Evolutionary conservation across 352 stramenopile genomes (phyloP).

Genomic region (Globisporangium abappressorium): DNA sequence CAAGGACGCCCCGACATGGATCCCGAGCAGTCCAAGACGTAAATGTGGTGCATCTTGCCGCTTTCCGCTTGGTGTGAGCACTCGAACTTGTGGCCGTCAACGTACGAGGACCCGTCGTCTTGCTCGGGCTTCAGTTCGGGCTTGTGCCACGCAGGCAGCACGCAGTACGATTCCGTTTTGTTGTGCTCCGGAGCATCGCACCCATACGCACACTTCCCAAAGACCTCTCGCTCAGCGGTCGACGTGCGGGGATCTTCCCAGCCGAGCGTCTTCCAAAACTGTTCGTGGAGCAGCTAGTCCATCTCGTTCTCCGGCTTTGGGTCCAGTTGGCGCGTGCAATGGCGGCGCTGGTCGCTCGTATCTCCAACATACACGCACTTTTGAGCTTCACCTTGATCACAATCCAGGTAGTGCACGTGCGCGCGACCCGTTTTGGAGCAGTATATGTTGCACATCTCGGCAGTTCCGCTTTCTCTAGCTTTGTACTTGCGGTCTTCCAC

Average conservation of each 20-base stretch:
- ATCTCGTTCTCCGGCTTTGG: conserved; percentile 48
- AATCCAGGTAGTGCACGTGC: conserved; percentile 76
- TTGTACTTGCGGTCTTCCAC: conserved; percentile 72
- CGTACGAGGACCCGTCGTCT: conserved; percentile 51
- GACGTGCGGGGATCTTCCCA: conserved; percentile 74
- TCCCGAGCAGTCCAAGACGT: conserved; percentile 69
- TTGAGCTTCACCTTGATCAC: conserved; percentile 31
- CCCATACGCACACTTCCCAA: conserved; percentile 69
- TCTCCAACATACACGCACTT: conserved; percentile 53
- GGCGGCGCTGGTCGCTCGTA: conserved; percentile 52
- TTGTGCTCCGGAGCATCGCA: conserved; percentile 70
- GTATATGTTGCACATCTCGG: conserved; percentile 82
- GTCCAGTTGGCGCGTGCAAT: conserved; percentile 54
- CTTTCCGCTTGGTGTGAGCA: conserved; percentile 50
- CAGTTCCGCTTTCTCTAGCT: conserved; percentile 54
- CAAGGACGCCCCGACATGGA: conserved; percentile 64
- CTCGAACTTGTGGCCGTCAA: conserved; percentile 67
- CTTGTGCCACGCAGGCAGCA: conserved; percentile 67
- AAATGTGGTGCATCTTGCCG: conserved; percentile 64
- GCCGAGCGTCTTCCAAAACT: conserved; percentile 73
- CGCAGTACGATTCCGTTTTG: conserved; percentile 52
- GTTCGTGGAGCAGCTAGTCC: conserved; percentile 72
- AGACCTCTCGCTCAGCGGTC: conserved; percentile 50
- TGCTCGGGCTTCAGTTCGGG: conserved; percentile 22
- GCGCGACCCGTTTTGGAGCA: conserved; percentile 76